Base-by-base conservation (phyloP, 306 rosid species). In the Prunus campanulata region DNA sequence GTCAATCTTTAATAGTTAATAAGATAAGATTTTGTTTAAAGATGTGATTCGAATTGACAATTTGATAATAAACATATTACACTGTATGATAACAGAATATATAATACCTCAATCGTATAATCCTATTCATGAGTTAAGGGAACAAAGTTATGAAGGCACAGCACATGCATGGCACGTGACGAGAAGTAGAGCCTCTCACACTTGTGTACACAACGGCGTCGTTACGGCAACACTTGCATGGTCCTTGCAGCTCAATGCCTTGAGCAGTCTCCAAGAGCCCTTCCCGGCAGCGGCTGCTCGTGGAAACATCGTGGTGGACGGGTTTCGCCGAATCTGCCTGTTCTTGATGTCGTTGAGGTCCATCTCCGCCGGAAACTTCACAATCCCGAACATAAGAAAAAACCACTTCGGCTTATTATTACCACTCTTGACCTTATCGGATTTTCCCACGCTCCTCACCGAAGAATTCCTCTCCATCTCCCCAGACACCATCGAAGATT, bases 181-280 rank as follows among this genome's bases (percentile, higher is more conserved):
- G 13, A 19, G 57, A 30, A 5, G 25, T 13, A 49, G 35, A 49
- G 35, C 22, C 5, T 6, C 62, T 82, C 79, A 68, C 61, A 55
- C 83, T 66, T 83, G 85, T 2, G 90, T 30, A 2, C 84, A 72
- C 42, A 81, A 75, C 86, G 95, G 81, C 84, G 97, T 78, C 87
- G 90, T 86, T 50, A 85, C 96, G 0, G 90, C 84, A 0, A 89
- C 95, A 62, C 97, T 89, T 63, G 79, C 88, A 29, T 82, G 85
- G 24, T 89, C 92, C 83, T 89, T 91, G 79, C 99, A 95, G 81
- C 97, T 91, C 68, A 95, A 71, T 1, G 93, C 96, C 78, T 77
- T 90, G 66, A 92, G 88, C 25, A 95, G 82, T 55, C 70, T 89
- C 97, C 99, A 92, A 4, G 97, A 76, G 35, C 79, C 92, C 83